phyloP scores from a whole-genome alignment of 352 stramenopile species.

The Globisporangium paroecandrum region DNA sequence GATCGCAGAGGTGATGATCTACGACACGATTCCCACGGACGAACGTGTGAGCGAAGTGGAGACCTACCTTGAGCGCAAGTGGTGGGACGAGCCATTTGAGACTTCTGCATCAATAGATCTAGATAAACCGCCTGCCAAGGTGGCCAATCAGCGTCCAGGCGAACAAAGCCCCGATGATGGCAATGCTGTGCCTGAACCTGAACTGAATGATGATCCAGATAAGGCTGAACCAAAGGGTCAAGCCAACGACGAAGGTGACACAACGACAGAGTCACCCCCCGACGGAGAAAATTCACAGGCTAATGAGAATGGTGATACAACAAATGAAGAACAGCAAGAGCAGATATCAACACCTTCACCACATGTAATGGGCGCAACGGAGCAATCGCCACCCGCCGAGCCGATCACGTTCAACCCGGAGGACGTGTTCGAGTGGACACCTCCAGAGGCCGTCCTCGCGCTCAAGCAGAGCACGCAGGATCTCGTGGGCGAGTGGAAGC shows the following conservation, averaged over 20 bases:
- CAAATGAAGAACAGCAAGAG: neutral
- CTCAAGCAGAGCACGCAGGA: slow-evolving; percentile 13
- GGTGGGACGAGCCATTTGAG: slow-evolving; percentile 34
- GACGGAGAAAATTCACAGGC: neutral
- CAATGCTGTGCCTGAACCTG: neutral
- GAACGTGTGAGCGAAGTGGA: slow-evolving; percentile 27
- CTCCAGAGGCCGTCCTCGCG: slow-evolving; percentile 25
- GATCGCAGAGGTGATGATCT: slow-evolving; percentile 56
- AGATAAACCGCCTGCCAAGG: neutral
- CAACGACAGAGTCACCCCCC: neutral
- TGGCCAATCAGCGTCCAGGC: neutral
- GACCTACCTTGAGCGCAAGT: slow-evolving; percentile 48
- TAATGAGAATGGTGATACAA: neutral
- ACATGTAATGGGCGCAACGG: neutral
- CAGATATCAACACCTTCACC: neutral
- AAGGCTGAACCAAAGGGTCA: neutral
- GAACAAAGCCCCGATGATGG: no score
- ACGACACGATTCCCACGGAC: slow-evolving; percentile 40
- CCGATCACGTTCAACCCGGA: slow-evolving; percentile 38
- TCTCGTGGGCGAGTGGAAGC: slow-evolving; percentile 34
- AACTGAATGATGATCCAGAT: neutral
- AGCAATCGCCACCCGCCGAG: neutral
- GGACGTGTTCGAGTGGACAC: slow-evolving; percentile 63
- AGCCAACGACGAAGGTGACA: neutral
- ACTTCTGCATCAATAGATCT: neutral